These are phyloP conservation scores for Pseudoturritis turrita DNA, from an alignment of 345 rosid species.

Conservation along the genomic window DNA sequence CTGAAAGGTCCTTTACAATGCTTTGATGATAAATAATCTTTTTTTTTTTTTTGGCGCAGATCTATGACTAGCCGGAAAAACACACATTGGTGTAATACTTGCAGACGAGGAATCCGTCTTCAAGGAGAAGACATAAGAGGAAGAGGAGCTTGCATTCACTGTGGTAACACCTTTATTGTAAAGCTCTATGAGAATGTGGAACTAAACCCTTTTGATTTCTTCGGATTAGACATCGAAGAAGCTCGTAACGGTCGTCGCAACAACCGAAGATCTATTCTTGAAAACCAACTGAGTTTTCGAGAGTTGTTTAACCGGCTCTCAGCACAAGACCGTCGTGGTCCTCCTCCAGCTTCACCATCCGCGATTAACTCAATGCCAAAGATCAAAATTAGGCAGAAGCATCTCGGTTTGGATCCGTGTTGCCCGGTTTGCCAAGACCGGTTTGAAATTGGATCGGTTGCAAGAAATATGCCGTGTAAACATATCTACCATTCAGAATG, in stretches of 20 bases:
- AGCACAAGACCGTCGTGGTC: conserved; percentile 29
- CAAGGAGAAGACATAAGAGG: conserved; percentile 5
- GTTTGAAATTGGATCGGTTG: conserved; percentile 29
- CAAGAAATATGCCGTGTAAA: conserved; percentile 32
- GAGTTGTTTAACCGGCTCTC: conserved; percentile 25
- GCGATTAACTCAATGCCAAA: conserved; percentile 17
- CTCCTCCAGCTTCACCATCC: conserved; percentile 23
- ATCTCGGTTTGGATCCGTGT: conserved; percentile 10
- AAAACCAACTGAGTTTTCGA: conserved; percentile 15
- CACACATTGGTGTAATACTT: conserved; percentile 31
- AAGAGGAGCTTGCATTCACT: conserved; percentile 24
- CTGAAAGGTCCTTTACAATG: neutral
- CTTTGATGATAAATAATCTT: neutral
- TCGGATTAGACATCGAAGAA: conserved; percentile 18
- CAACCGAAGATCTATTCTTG: conserved; percentile 8
- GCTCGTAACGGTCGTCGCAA: conserved; percentile 10
- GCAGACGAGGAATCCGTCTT: conserved; percentile 21
- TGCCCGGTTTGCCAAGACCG: conserved; percentile 29
- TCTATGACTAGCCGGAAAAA: conserved; percentile 21
- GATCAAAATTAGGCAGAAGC: conserved; percentile 20
- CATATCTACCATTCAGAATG: conserved; percentile 29
- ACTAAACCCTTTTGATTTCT: conserved; percentile 24
- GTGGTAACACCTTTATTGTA: conserved; percentile 21
- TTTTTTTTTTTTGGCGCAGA: neutral
- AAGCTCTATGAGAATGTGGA: conserved; percentile 21